These are phyloP conservation scores for Cicer yamashitae DNA, from an alignment of 306 rosid genomes.

Conservation along the genomic window DNA sequence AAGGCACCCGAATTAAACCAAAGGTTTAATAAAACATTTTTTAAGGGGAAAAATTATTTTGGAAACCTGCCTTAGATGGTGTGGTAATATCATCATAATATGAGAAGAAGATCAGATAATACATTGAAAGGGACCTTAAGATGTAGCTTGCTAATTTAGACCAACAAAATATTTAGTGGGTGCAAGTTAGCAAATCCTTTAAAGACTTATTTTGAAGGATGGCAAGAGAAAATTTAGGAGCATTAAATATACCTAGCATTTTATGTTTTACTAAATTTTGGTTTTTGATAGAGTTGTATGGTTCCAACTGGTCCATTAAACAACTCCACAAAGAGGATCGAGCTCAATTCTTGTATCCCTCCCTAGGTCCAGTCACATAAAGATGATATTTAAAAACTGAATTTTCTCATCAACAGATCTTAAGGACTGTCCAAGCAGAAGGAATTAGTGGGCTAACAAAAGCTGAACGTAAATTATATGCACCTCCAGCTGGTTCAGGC, in stretches of 20 bases:
- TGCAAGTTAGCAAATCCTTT: no score
- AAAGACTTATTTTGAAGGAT: background rate
- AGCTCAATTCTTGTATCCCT: background rate
- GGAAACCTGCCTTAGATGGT: background rate
- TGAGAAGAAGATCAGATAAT: slow-evolving; percentile 8
- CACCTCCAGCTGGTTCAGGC: slow-evolving; percentile 99
- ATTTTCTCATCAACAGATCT: slow-evolving; percentile 58
- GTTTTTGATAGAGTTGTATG: background rate
- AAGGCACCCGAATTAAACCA: slow-evolving; percentile 13
- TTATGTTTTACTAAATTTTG: slow-evolving; percentile 11
- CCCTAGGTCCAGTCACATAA: slow-evolving; percentile 24
- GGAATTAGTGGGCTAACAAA: slow-evolving; percentile 85
- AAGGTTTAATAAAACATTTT: background rate
- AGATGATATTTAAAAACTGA: slow-evolving; percentile 37
- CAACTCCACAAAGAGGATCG: slow-evolving; percentile 5
- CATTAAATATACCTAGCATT: slow-evolving; percentile 8
- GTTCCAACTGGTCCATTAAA: slow-evolving; percentile 9
- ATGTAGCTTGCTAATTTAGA: no score
- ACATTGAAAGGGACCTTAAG: background rate
- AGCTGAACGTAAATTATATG: slow-evolving; percentile 74
- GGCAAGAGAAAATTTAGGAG: slow-evolving; percentile 3
- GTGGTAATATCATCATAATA: slow-evolving; percentile 30
- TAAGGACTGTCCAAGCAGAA: slow-evolving; percentile 91
- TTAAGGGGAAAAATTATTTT: background rate
- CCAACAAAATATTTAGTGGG: no score